Base-by-base conservation (phyloP, 108 stramenopile genomes). In the Discostella stelligeroides region DNA sequence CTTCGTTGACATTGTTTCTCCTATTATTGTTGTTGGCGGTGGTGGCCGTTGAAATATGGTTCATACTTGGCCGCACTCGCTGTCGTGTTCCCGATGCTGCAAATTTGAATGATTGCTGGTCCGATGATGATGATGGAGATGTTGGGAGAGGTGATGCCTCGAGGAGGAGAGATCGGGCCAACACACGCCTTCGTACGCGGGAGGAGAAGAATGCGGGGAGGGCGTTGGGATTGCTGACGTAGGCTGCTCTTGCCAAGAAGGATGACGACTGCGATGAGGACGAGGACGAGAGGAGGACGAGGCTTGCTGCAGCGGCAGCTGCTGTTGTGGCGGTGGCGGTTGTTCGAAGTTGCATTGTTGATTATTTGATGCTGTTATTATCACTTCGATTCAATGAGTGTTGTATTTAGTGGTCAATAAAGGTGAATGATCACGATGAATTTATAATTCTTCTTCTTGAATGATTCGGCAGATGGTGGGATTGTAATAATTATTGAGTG, bases 161-260 rank as follows among this genome's bases (percentile, higher is more conserved):
- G 60, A 41, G 60, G 30, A 49, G 15, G 63, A 49, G n/a, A 13
- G 57, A 30, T 38, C 29, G 57, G 25, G 57, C 57, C 28, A 58
- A 30, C 10, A 30, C 57, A 13, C 57, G 25, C 30, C 29, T 30
- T 1, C 57, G 57, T 2, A 58, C 30, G 29, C 29, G 29, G 29
- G 29, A 8, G 57, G 29, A 58, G 29, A 30, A 30, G 57, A 34
- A 15, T 2, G 10, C 9, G 17, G 27, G 9, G 57, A 14, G 15
- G 53, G 11, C 2, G 23, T 24, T 43, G 54, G 53, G 15, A 28
- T 17, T 46, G 0, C n/a, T 7, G 40, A 39, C 24, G n/a, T n/a
- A 45, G 15, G 48, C 30, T 2, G 10, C 50, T 38, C 34, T 17
- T 7, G 21, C 37, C 37, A 17, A 10, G n/a, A 50, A 38, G 37